Percentiles rank a stretch among this genome's conserved stretches.
Evolutionary conservation across 768 basidiomycete species (phyloP).

Genomic region (Podaxis pistillaris): DNA sequence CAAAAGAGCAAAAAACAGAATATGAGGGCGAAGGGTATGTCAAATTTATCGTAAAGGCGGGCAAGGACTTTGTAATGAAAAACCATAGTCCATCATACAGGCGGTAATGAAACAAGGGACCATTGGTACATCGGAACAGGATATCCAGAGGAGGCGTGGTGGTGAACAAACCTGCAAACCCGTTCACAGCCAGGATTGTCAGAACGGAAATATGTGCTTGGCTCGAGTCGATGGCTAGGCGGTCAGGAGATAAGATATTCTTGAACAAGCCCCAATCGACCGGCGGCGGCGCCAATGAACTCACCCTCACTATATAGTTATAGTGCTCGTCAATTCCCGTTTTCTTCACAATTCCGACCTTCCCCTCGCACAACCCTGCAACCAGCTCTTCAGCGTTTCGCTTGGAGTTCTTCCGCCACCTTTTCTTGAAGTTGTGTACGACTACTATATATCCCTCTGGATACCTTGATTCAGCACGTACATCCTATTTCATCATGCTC

Average conservation of each 20-base stretch:
- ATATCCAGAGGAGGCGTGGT: constrained; percentile 33
- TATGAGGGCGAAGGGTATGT: constrained; percentile 89
- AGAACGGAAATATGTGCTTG: not conserved
- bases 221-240: not conserved
- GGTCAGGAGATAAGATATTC: not conserved
- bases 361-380: not conserved
- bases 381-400: not conserved
- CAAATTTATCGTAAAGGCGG: constrained; percentile 95
- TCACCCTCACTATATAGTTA: not conserved
- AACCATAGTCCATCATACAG: constrained; percentile 5
- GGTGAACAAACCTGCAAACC: not conserved
- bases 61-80: constrained; percentile 65
- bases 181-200: not conserved
- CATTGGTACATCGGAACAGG: constrained; percentile 64
- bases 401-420: not conserved
- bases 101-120: constrained; percentile 69
- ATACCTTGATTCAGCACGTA: too few species aligned
- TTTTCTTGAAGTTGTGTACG: not conserved
- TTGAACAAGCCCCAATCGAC: too few species aligned
- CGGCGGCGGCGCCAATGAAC: not conserved
- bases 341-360: not conserved
- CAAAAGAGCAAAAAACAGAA: constrained; percentile 87
- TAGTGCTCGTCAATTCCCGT: not conserved
- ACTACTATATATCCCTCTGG: not conserved
- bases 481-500: too few species aligned